Conservation (phyloP, 441 rosid genomes). For the Erysimum cheiri region DNA sequence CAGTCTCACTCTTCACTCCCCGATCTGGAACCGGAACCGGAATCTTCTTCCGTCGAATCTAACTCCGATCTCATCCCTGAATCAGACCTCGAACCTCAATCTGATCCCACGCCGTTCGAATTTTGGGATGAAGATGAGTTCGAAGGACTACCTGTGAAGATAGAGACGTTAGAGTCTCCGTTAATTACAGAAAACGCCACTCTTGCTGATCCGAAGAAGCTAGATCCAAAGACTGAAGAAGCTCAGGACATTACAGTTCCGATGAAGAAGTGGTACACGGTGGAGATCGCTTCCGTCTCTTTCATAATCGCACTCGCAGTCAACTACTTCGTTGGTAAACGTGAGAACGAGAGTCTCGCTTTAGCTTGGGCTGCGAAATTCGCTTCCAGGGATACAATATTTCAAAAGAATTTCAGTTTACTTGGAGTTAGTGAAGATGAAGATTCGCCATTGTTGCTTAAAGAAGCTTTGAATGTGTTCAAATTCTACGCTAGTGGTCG, state of each 20-base stretch:
- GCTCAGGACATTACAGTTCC: constrained; percentile 13
- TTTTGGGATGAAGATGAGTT: constrained; percentile 97
- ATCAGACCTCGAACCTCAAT: constrained; percentile 28
- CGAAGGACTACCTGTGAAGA: constrained; percentile 71
- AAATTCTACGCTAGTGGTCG: constrained; percentile 97
- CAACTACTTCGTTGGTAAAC: constrained; percentile 83
- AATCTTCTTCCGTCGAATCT: constrained; percentile 17
- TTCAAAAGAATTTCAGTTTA: constrained; percentile 82
- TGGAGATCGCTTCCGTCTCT: constrained; percentile 65
- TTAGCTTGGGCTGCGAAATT: constrained; percentile 91
- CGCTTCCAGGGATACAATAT: constrained; percentile 75
- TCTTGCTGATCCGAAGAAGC: background rate
- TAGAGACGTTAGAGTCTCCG: constrained; percentile 41
- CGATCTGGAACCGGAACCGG: constrained; percentile 29
- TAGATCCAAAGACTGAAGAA: background rate
- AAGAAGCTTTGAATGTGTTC: constrained; percentile 83
- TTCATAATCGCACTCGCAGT: constrained; percentile 64
- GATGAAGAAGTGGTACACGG: constrained; percentile 52
- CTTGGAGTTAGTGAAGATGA: constrained; percentile 78
- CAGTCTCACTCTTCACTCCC: constrained; percentile 51
- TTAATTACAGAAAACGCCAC: constrained; percentile 42
- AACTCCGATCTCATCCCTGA: constrained; percentile 25
- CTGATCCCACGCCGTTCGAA: constrained; percentile 51
- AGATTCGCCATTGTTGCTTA: constrained; percentile 77
- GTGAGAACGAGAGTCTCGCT: constrained; percentile 86